phyloP scores from a whole-genome alignment of 1,284 basidiomycete genomes.

The Ceratobasidium papillatum region DNA sequence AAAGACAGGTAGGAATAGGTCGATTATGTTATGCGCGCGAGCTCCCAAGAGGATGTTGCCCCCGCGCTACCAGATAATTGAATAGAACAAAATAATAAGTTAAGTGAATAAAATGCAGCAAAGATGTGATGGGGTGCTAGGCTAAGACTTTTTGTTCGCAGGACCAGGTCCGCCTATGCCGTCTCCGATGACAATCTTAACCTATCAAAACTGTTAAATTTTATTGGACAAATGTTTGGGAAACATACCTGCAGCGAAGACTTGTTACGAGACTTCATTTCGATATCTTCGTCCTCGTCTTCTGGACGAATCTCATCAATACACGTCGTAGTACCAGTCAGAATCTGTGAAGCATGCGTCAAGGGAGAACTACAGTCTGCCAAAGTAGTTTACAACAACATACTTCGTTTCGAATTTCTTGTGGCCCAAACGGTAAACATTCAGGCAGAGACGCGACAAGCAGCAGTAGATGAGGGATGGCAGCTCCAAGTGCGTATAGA shows the following conservation, averaged over 20 bases:
- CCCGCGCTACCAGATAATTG: too few relatives aligned
- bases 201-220: slow-evolving; percentile 69
- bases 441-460: slow-evolving; percentile 76
- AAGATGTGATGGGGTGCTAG: neutral
- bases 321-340: slow-evolving; percentile 79
- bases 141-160: neutral
- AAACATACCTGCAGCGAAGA: slow-evolving; percentile 27
- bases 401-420: slow-evolving; percentile 63
- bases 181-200: slow-evolving; percentile 64
- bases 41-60: too few relatives aligned
- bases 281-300: slow-evolving; percentile 73
- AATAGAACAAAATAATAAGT: neutral
- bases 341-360: slow-evolving; percentile 59
- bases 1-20: too few relatives aligned
- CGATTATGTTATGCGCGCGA: too few relatives aligned
- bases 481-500: slow-evolving; percentile 85
- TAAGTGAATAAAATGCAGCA: neutral
- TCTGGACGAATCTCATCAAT: slow-evolving; percentile 77
- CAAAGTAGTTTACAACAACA: neutral
- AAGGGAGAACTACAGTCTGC: neutral
- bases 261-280: slow-evolving; percentile 48
- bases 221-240: slow-evolving; percentile 57
- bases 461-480: slow-evolving; percentile 82
- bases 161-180: neutral
- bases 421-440: slow-evolving; percentile 71